These are phyloP conservation scores for Linnemannia schmuckeri DNA, from an alignment of 192 early-diverging fungal species.

Conservation along the genomic window DNA sequence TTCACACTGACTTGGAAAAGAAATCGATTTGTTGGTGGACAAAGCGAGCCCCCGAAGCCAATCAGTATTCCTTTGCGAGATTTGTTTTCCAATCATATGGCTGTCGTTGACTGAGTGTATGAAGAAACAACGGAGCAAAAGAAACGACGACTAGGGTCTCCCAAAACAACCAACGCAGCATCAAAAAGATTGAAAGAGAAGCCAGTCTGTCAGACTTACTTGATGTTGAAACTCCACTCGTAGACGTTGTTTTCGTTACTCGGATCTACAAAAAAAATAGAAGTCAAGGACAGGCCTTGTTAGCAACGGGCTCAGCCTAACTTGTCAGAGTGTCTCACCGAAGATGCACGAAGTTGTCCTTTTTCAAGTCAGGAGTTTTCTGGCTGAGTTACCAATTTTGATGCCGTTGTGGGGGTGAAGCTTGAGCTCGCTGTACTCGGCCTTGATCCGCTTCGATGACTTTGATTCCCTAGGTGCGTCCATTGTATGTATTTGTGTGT, in stretches of 20 bases:
- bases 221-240: neutral
- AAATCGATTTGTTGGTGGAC: no score
- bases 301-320: neutral
- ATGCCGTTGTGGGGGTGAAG: neutral
- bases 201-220: neutral
- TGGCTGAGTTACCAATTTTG: neutral
- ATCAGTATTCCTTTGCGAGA: no score
- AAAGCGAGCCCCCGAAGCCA: no score
- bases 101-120: no score
- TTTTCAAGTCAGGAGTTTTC: no score
- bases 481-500: neutral
- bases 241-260: neutral
- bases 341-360: neutral
- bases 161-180: neutral
- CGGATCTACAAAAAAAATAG: neutral
- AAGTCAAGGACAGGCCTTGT: neutral
- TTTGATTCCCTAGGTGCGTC: neutral
- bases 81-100: no score
- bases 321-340: neutral
- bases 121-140: no score
- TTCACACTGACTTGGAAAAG: no score
- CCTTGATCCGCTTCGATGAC: constrained; percentile 1
- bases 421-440: neutral
- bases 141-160: neutral
- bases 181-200: neutral